Evolutionary conservation across 345 rosid genomes (phyloP), one percentile per base, ranked within the genome.

Genomic region (Anastatica hierochuntica): DNA sequence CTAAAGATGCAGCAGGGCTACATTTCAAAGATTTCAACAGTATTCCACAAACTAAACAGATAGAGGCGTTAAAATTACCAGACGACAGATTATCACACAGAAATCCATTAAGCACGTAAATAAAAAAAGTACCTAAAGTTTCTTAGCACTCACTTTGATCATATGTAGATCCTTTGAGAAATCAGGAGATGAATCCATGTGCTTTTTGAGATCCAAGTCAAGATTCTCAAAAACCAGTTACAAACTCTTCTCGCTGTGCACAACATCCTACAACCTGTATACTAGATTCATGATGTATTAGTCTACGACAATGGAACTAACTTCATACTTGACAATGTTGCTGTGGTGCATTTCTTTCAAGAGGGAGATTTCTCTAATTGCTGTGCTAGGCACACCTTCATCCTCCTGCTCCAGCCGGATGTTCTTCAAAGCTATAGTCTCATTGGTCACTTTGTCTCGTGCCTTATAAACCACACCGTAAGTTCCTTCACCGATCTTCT

Each of bases 391-490:
- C 2, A 92, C 98, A 43, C 98, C 98, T 69, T 92, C 98, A 54
- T 92, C 98, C 69, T 92, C 98, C 74, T 92, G 97, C 81, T 92
- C 97, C 54, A 92, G 59, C 16, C 98, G 85, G 43, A 92, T 92
- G 81, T 92, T 88, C 80, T 92, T 92, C 82, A 92, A 67, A 43
- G 98, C 98, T 20, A 92, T 88, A 0, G 97, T 92, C 68, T 83
- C 94, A 64, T 92, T 88, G 51, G 95, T 88, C 52, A 65, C 19
- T 19, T 94, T 94, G 49, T 92, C 95, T 10, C 92, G 79, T 50
- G 98, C 98, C 77, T 92, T 92, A 57, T 92, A 92, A 37, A 92
- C 98, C 42, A 92, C 98, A 17, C 98, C 98, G 51, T 92, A 92
- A 4, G 98, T 92, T 51, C 98, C 98, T 72, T 92, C 98, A 49